phyloP scores from a whole-genome alignment of 78 protist genomes.

The Dictyostelium capitatum region DNA sequence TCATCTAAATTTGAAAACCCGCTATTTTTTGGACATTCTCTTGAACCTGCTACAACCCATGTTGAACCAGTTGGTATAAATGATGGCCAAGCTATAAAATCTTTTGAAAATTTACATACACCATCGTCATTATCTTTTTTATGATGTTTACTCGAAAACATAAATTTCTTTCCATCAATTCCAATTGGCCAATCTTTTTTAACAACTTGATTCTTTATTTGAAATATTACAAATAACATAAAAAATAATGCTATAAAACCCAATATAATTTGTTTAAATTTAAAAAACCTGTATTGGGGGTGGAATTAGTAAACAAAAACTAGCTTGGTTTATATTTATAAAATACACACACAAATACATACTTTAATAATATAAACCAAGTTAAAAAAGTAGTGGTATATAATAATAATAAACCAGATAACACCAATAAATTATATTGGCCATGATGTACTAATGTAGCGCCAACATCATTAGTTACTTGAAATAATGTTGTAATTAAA shows the following conservation, averaged over 20 bases:
- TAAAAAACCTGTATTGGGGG: conserved; percentile 30
- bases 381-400: conserved; percentile 23
- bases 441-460: conserved; percentile 62
- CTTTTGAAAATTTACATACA: not conserved
- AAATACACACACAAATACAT: no score
- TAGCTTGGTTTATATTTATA: no score
- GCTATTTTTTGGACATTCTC: conserved; percentile 22
- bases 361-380: conserved; percentile 57
- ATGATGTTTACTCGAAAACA: not conserved
- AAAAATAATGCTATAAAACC: conserved; percentile 7
- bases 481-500: not conserved
- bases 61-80: conserved; percentile 45
- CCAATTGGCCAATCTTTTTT: conserved; percentile 57
- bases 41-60: conserved; percentile 16
- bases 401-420: conserved; percentile 19
- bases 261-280: conserved; percentile 21
- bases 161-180: conserved; percentile 22
- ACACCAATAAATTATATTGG: conserved; percentile 48
- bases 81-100: conserved; percentile 58
- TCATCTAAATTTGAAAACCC: conserved; percentile 6
- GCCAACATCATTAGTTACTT: conserved; percentile 38
- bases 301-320: not conserved
- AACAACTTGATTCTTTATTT: not conserved
- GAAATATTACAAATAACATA: conserved; percentile 4
- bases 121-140: not conserved